Evolutionary conservation across 805 yeast genomes (phyloP).

Genomic region (Barnettozyma californica): DNA sequence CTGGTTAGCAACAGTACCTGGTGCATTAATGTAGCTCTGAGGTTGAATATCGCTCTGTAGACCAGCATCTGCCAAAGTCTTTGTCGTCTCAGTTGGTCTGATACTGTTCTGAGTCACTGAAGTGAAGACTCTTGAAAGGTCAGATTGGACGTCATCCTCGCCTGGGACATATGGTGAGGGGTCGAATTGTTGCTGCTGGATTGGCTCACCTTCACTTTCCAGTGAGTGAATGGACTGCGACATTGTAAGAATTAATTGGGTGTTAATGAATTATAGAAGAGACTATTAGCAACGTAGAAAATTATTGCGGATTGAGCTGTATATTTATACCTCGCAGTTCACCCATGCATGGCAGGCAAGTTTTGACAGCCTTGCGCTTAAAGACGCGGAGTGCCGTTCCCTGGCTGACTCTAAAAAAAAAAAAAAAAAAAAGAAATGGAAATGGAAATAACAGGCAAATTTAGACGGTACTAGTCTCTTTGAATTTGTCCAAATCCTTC

Average conservation of each 20-base stretch:
- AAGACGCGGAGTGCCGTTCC: slow-evolving; percentile 3
- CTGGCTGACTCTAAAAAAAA: neutral
- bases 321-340: neutral
- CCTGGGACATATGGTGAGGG: slow-evolving; percentile 38
- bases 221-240: slow-evolving; percentile 19
- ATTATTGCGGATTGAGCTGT: neutral
- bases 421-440: neutral
- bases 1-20: slow-evolving; percentile 49
- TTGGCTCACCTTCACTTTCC: slow-evolving; percentile 7
- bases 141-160: slow-evolving; percentile 38
- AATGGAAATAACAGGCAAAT: neutral
- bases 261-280: too few relatives aligned
- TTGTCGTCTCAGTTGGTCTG: slow-evolving; percentile 65
- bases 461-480: neutral
- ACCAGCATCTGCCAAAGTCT: slow-evolving; percentile 62
- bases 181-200: slow-evolving; percentile 5
- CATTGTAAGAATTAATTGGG: neutral
- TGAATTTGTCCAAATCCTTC: slow-evolving; percentile 16
- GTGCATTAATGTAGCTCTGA: slow-evolving; percentile 51
- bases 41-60: slow-evolving; percentile 45
- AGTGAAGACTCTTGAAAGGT: slow-evolving; percentile 28
- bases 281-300: neutral
- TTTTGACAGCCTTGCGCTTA: slow-evolving; percentile 1
- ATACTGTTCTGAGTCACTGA: slow-evolving; percentile 22
- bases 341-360: neutral